A percentile compares a stretch with the other conserved stretches of the same genome.
These are phyloP conservation scores for Pelargonium fulgidum DNA, from an alignment of 441 rosid species.

Conservation along the genomic window DNA sequence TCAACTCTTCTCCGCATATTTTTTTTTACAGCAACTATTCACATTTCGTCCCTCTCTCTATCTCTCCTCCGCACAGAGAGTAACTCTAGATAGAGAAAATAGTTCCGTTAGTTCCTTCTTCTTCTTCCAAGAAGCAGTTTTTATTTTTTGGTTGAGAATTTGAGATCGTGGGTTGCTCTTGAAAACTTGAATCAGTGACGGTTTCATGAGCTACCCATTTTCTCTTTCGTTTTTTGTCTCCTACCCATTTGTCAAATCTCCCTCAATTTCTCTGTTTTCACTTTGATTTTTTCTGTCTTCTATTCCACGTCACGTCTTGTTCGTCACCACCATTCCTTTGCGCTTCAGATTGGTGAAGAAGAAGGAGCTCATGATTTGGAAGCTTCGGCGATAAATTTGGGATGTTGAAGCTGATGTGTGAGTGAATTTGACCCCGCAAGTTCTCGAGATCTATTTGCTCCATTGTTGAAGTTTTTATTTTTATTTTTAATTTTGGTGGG, in stretches of 20 bases:
- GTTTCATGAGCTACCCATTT: background rate
- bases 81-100: background rate
- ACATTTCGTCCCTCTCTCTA: background rate
- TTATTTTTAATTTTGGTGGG: background rate
- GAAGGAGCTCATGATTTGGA: slow-evolving; percentile 1
- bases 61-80: slow-evolving; percentile 6
- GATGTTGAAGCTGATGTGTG: background rate
- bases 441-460: background rate
- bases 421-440: background rate
- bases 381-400: background rate
- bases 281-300: background rate
- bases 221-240: background rate
- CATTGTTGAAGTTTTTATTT: background rate
- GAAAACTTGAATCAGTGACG: background rate
- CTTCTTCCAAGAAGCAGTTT: too few relatives aligned
- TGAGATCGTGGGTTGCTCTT: slow-evolving; percentile 7
- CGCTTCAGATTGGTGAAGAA: slow-evolving; percentile 2
- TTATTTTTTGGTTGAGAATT: background rate
- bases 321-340: background rate
- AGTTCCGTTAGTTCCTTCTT: background rate
- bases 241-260: background rate
- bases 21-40: background rate
- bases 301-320: background rate
- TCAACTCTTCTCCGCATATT: background rate
- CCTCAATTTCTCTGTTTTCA: background rate